These are phyloP conservation scores for Xerophyta viscosa DNA, from an alignment of 106 monocot genomes.

Conservation along the genomic window DNA sequence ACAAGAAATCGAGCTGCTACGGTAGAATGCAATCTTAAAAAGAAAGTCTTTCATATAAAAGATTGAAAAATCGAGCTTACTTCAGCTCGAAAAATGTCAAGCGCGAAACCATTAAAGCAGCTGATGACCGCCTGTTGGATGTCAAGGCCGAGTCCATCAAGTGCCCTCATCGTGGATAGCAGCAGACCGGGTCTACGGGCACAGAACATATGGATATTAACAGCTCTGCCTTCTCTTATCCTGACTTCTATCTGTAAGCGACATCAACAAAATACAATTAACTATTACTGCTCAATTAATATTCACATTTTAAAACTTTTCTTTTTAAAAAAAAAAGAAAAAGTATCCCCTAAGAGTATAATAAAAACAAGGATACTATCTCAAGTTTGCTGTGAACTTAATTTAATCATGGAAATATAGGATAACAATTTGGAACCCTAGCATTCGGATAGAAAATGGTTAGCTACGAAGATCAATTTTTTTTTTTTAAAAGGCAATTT, in stretches of 20 bases:
- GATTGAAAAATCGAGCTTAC: slow-evolving; percentile 36
- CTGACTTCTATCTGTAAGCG: slow-evolving; percentile 86
- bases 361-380: no score
- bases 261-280: not conserved
- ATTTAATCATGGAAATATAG: no score
- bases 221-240: slow-evolving; percentile 62
- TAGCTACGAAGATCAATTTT: not conserved
- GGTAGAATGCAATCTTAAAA: no score
- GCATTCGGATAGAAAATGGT: no score
- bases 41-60: no score
- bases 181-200: slow-evolving; percentile 62
- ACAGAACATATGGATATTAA: slow-evolving; percentile 97
- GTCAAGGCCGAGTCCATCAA: slow-evolving; percentile 78
- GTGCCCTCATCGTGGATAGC: slow-evolving; percentile 71
- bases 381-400: no score
- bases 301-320: not conserved
- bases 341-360: no score
- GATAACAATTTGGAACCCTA: no score
- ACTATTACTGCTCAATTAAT: not conserved
- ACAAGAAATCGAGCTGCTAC: no score
- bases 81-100: slow-evolving; percentile 86
- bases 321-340: no score
- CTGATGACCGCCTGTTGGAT: slow-evolving; percentile 86
- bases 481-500: no score
- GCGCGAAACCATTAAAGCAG: slow-evolving; percentile 80